Evolutionary conservation across 257 asterid genomes (phyloP).

Genomic region (Leptodermis oblonga): DNA sequence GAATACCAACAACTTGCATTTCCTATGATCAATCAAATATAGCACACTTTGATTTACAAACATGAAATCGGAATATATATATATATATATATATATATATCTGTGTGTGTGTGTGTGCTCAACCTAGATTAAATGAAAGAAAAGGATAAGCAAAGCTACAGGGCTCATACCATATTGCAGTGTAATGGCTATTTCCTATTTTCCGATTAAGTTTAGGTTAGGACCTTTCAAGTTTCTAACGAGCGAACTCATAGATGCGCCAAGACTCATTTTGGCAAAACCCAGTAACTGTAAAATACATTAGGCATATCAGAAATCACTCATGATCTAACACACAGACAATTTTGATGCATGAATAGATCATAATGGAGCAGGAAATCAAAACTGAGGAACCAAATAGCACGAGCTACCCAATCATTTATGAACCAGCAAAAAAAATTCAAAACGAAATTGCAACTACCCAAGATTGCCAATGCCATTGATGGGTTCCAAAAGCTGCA

Average conservation of each 20-base stretch:
- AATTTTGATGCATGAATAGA: not conserved
- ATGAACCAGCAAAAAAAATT: not conserved
- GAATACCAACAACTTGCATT: not conserved
- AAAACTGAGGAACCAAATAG: not conserved
- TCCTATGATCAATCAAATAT: not conserved
- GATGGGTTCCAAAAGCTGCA: conserved; percentile 80
- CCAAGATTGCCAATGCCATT: conserved; percentile 74
- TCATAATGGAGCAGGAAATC: not conserved
- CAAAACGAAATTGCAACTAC: conserved; percentile 30
- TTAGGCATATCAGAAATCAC: not conserved
- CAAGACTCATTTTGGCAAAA: not conserved
- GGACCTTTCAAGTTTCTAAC: not conserved
- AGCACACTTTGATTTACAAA: not conserved
- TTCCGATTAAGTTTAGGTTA: no score
- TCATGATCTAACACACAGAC: not conserved
- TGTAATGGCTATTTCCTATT: not conserved
- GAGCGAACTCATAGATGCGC: not conserved
- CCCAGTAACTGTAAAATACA: not conserved
- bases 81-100: no score
- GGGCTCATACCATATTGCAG: not conserved
- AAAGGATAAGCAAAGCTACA: not conserved
- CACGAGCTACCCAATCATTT: not conserved
- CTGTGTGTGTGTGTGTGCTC: not conserved
- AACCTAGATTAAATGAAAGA: not conserved
- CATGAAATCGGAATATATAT: no score